These are phyloP conservation scores for Aegilops longissima DNA, from an alignment of 176 grass and related monocot species.

Conservation along the genomic window DNA sequence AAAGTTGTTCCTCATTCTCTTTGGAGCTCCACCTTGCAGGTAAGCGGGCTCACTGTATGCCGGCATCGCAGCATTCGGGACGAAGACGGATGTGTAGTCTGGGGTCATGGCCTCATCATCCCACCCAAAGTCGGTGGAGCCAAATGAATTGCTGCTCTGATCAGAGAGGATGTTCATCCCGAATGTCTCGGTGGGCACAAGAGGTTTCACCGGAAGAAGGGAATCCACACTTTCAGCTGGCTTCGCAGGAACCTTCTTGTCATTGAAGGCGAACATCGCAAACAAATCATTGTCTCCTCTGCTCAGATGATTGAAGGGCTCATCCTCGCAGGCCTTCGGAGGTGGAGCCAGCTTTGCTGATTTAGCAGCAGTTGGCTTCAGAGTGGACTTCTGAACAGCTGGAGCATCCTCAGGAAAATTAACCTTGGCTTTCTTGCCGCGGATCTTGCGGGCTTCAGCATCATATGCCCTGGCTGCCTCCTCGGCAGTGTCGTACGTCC, in stretches of 20 bases:
- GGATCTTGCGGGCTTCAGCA: conserved; percentile 70
- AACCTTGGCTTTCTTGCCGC: conserved; percentile 80
- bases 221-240: conserved; percentile 23
- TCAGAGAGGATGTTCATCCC: conserved; percentile 50
- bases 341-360: conserved; percentile 27
- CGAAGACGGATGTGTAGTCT: conserved; percentile 44
- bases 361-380: conserved; percentile 27
- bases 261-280: conserved; percentile 44
- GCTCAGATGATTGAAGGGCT: conserved; percentile 30
- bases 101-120: conserved; percentile 45
- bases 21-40: conserved; percentile 32
- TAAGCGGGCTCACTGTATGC: conserved; percentile 27
- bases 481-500: conserved; percentile 81
- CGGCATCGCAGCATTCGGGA: conserved; percentile 18
- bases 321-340: neutral
- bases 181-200: conserved; percentile 10
- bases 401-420: conserved; percentile 65
- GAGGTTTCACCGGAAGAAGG: conserved; percentile 17
- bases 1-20: conserved; percentile 58
- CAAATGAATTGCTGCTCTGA: conserved; percentile 56
- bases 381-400: conserved; percentile 19
- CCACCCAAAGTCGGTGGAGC: conserved; percentile 50
- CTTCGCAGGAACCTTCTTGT: conserved; percentile 37
- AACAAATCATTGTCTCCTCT: conserved; percentile 54
- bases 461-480: conserved; percentile 83